phyloP scores from a whole-genome alignment of 108 stramenopile species.

The Cyclostephanos invisitatus region DNA sequence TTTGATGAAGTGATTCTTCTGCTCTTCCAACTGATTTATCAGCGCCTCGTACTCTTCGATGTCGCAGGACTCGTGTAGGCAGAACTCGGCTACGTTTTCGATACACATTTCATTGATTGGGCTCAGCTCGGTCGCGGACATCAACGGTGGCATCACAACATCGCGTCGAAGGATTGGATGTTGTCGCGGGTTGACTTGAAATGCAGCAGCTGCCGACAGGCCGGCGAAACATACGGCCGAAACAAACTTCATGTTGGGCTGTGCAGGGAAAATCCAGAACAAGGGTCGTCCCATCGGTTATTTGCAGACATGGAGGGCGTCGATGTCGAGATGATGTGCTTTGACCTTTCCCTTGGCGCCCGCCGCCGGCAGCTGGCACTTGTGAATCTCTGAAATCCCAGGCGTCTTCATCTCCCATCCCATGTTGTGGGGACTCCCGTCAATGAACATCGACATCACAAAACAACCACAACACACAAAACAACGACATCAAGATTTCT shows the following conservation, averaged over 20 bases:
- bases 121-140: conserved; percentile 25
- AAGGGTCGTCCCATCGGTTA: background rate
- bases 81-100: conserved; percentile 56
- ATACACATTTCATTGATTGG: conserved; percentile 57
- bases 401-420: too few species aligned
- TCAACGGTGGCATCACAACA: conserved; percentile 14
- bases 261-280: background rate
- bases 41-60: conserved; percentile 55
- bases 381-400: too few species aligned
- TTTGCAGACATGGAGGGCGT: too few species aligned
- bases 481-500: too few species aligned
- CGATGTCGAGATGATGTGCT: too few species aligned
- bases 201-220: conserved; percentile 3
- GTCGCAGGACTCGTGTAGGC: conserved; percentile 52
- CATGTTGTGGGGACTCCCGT: too few species aligned
- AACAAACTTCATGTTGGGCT: conserved; percentile 1
- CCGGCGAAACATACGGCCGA: background rate
- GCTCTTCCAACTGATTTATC: conserved; percentile 53
- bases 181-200: conserved; percentile 9
- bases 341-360: too few species aligned
- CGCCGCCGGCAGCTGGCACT: too few species aligned
- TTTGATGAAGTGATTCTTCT: conserved; percentile 34
- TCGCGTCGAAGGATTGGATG: background rate
- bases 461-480: too few species aligned
- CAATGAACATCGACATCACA: too few species aligned